Conservation (phyloP, 2,329 filamentous ascomycete genomes). For the Diaporthe vexans region DNA sequence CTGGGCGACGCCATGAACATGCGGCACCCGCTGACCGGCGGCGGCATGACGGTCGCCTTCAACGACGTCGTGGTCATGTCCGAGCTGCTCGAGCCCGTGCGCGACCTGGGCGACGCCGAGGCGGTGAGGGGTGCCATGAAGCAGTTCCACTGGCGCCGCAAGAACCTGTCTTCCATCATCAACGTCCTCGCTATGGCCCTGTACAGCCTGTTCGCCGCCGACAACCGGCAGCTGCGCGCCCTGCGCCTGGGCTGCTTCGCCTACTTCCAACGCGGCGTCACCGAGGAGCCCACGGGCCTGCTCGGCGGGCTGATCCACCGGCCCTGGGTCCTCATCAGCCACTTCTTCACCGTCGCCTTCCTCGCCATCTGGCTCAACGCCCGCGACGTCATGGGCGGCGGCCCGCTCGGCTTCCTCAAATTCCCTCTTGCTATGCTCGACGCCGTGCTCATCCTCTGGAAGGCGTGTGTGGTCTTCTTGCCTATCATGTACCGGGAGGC, state of each 20-base stretch:
- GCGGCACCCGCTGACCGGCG: slow-evolving; percentile 97
- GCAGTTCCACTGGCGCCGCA: slow-evolving; percentile 89
- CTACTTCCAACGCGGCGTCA: slow-evolving; percentile 85
- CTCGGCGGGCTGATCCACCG: slow-evolving; percentile 85
- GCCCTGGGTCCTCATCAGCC: slow-evolving; percentile 84
- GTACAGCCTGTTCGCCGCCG: slow-evolving; percentile 90
- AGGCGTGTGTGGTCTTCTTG: slow-evolving; percentile 84
- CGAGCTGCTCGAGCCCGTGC: slow-evolving; percentile 77
- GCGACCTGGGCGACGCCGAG: slow-evolving; percentile 75
- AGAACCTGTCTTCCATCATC: slow-evolving; percentile 86
- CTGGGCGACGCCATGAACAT: slow-evolving; percentile 98
- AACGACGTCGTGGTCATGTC: slow-evolving; percentile 89
- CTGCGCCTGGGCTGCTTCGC: slow-evolving; percentile 92
- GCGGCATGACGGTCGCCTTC: slow-evolving; percentile 97
- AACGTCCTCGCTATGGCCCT: slow-evolving; percentile 98
- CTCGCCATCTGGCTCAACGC: slow-evolving; percentile 81
- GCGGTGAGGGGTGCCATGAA: slow-evolving; percentile 78
- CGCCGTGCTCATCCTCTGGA: slow-evolving; percentile 80
- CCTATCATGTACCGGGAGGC: slow-evolving; percentile 84
- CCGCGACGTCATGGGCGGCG: slow-evolving; percentile 59
- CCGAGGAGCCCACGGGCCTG: slow-evolving; percentile 84
- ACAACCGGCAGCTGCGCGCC: slow-evolving; percentile 81
- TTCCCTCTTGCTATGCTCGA: slow-evolving; percentile 76
- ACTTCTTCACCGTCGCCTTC: slow-evolving; percentile 96
- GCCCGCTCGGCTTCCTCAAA: slow-evolving; percentile 67